phyloP scores from a whole-genome alignment of 345 rosid genomes.

The Aquilaria yunnanensis region DNA sequence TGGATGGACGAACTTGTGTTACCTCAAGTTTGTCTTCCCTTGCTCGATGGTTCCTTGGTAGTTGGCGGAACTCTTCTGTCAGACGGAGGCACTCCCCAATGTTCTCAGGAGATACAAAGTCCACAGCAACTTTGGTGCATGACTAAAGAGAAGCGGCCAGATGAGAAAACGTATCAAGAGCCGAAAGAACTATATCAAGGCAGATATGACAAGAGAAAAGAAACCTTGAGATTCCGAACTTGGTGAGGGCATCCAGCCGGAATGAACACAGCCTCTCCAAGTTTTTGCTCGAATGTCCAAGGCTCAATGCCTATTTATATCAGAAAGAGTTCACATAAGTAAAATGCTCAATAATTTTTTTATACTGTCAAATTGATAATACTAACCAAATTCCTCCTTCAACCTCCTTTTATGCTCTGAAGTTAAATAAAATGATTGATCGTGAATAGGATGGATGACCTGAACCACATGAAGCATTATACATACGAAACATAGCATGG shows the following conservation, averaged over 20 bases:
- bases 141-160: slow-evolving; percentile 36
- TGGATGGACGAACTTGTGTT: neutral
- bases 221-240: slow-evolving; percentile 90
- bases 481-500: slow-evolving; percentile 1
- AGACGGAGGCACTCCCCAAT: slow-evolving; percentile 63
- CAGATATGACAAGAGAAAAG: neutral
- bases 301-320: slow-evolving; percentile 63
- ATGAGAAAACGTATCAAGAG: slow-evolving; percentile 5
- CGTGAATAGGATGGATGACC: slow-evolving; percentile 85
- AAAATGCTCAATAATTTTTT: too few relatives aligned
- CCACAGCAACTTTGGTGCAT: slow-evolving; percentile 89
- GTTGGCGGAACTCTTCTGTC: slow-evolving; percentile 79
- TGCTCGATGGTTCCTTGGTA: slow-evolving; percentile 73
- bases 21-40: slow-evolving; percentile 98
- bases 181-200: neutral
- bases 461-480: slow-evolving; percentile 14
- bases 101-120: slow-evolving; percentile 91
- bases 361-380: neutral
- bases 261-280: slow-evolving; percentile 90
- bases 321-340: neutral
- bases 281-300: slow-evolving; percentile 81
- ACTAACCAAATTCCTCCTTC: slow-evolving; percentile 76
- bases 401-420: slow-evolving; percentile 63
- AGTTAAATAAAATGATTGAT: slow-evolving; percentile 67
- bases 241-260: slow-evolving; percentile 99